Percentiles rank a stretch among this genome's conserved stretches.
Conservation (phyloP, 2,329 filamentous ascomycete species). For the Lizonia empirigonia region DNA sequence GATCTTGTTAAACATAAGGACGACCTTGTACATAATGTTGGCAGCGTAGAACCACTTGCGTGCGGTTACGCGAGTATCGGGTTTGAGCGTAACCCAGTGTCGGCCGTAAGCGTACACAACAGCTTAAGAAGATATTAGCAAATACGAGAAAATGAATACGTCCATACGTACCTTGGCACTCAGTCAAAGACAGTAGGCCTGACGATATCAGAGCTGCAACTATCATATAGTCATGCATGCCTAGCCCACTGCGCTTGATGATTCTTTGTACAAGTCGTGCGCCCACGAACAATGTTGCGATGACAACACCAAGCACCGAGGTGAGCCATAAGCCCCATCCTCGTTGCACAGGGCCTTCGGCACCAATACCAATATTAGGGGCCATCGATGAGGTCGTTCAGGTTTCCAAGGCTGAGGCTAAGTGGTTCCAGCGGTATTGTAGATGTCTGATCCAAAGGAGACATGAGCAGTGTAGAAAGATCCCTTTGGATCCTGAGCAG, state of each 20-base stretch:
- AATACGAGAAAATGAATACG: neutral
- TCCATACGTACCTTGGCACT: slow-evolving; percentile 28
- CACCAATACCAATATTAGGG: slow-evolving; percentile 31
- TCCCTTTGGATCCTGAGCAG: neutral
- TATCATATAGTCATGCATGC: slow-evolving; percentile 34
- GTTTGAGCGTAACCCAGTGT: slow-evolving; percentile 21
- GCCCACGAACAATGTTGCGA: slow-evolving; percentile 25
- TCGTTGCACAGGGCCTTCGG: slow-evolving; percentile 26
- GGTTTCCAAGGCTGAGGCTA: neutral
- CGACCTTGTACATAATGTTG: slow-evolving; percentile 47
- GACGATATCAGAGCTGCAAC: slow-evolving; percentile 26
- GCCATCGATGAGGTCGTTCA: slow-evolving; percentile 16
- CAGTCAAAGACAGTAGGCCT: slow-evolving; percentile 27
- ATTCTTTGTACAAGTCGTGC: slow-evolving; percentile 26
- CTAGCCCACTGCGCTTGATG: slow-evolving; percentile 24
- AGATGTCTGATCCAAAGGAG: neutral
- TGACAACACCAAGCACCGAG: slow-evolving; percentile 27
- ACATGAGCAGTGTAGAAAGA: neutral
- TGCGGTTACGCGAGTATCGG: slow-evolving; percentile 22
- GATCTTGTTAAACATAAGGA: slow-evolving; percentile 44
- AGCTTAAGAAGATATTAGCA: slow-evolving; percentile 17
- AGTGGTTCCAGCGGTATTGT: slow-evolving; percentile 1
- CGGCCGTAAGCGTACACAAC: slow-evolving; percentile 32
- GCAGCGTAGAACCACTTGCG: slow-evolving; percentile 40
- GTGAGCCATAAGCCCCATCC: slow-evolving; percentile 33